phyloP scores from a whole-genome alignment of 768 basidiomycete genomes.

The Agrocybe praecox region DNA sequence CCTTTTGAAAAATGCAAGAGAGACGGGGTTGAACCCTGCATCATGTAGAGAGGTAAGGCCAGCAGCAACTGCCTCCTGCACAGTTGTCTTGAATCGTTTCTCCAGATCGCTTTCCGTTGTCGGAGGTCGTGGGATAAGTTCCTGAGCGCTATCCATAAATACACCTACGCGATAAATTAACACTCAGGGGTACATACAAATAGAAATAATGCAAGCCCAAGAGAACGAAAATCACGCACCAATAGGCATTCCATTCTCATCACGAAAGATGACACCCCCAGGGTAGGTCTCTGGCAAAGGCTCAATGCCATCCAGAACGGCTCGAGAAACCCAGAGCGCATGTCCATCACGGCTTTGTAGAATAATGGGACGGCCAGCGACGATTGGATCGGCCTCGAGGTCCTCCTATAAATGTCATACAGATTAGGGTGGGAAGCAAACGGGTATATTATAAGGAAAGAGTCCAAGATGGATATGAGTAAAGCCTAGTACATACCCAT shows the following conservation, averaged over 20 bases:
- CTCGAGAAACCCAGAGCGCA: conserved; percentile 82
- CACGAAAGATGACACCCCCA: conserved; percentile 79
- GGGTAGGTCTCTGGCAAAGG: conserved; percentile 71
- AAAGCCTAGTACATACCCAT: conserved; percentile 8
- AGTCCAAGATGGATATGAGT: too few relatives aligned
- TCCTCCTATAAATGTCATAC: conserved; percentile 58
- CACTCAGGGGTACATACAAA: background rate
- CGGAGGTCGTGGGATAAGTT: conserved; percentile 62
- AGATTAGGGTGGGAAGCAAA: conserved; percentile 3
- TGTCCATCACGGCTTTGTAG: conserved; percentile 88
- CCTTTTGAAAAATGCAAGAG: conserved; percentile 74
- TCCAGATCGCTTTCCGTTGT: conserved; percentile 64
- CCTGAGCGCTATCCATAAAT: conserved; percentile 86
- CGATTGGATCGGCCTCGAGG: conserved; percentile 68
- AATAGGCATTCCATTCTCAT: conserved; percentile 65
- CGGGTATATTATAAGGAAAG: too few relatives aligned
- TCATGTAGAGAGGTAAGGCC: conserved; percentile 89
- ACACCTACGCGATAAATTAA: conserved; percentile 46
- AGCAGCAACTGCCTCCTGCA: conserved; percentile 64
- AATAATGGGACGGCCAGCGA: conserved; percentile 71
- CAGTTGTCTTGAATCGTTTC: conserved; percentile 59
- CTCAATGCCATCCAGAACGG: conserved; percentile 55
- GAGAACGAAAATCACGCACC: conserved; percentile 40
- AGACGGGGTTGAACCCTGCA: conserved; percentile 69
- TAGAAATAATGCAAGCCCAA: background rate